Conservation (phyloP, 257 asterid species). For the Solanum chaucha region DNA sequence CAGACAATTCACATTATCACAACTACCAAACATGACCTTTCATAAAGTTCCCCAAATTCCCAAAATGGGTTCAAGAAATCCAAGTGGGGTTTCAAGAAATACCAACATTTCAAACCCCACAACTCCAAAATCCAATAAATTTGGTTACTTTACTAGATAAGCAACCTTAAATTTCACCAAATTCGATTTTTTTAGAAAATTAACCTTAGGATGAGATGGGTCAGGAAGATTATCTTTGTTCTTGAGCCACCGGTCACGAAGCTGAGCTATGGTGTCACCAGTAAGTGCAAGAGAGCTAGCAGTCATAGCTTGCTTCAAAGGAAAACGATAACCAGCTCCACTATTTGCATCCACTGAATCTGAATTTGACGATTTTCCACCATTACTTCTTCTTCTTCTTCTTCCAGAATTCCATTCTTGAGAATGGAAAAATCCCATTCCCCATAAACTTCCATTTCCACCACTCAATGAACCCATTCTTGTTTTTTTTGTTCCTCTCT, state of each 20-base stretch:
- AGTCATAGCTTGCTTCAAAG: constrained; percentile 58
- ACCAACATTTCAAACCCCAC: not conserved
- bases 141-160: not conserved
- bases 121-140: not conserved
- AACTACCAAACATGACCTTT: not conserved
- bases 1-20: not conserved
- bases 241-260: constrained; percentile 45
- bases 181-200: not conserved
- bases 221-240: constrained; percentile 16
- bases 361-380: not conserved
- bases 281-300: constrained; percentile 53
- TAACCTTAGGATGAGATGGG: constrained; percentile 6
- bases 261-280: constrained; percentile 84
- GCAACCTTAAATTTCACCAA: not conserved
- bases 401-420: not conserved
- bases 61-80: not conserved
- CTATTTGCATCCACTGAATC: constrained; percentile 15
- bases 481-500: not conserved
- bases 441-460: constrained; percentile 26
- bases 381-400: constrained; percentile 3
- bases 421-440: constrained; percentile 15
- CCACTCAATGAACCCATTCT: constrained; percentile 26
- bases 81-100: not conserved
- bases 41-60: not conserved
- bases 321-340: constrained; percentile 24